phyloP scores from a whole-genome alignment of 2,329 filamentous ascomycete genomes.

The Colletotrichum zoysiae region DNA sequence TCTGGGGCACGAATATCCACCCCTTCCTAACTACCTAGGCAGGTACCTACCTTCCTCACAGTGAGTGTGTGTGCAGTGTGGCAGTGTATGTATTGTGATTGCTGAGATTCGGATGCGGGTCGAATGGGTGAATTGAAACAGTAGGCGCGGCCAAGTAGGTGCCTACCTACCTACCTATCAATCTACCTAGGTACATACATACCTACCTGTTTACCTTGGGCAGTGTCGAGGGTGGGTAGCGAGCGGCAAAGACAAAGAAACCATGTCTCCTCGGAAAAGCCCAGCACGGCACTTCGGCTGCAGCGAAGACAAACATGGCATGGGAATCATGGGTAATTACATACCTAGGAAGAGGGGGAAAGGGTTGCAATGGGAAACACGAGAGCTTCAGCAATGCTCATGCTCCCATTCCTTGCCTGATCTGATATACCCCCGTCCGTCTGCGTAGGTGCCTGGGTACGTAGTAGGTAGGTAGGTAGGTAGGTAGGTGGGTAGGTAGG shows the following conservation, averaged over 20 bases:
- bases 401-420: background rate
- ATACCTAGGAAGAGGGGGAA: background rate
- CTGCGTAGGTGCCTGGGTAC: too few relatives aligned
- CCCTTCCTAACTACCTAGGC: too few relatives aligned
- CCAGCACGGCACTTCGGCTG: too few relatives aligned
- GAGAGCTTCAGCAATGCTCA: background rate
- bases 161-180: too few relatives aligned
- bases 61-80: too few relatives aligned
- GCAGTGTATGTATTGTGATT: background rate
- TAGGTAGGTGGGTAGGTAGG: too few relatives aligned
- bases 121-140: background rate
- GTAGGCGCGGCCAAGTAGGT: background rate
- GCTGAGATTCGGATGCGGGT: too few relatives aligned
- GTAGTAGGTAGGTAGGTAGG: too few relatives aligned
- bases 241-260: conserved; percentile 25
- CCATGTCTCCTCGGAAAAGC: background rate
- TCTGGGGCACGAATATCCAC: background rate
- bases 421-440: background rate
- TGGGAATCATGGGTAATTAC: conserved; percentile 5
- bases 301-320: background rate
- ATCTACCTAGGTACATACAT: background rate
- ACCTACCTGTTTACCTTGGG: too few relatives aligned
- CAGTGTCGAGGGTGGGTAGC: background rate
- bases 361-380: background rate
- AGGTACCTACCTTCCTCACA: too few relatives aligned